These are phyloP conservation scores for Aspergillus niger DNA, from an alignment of 2,329 filamentous ascomycete species.

Conservation along the genomic window DNA sequence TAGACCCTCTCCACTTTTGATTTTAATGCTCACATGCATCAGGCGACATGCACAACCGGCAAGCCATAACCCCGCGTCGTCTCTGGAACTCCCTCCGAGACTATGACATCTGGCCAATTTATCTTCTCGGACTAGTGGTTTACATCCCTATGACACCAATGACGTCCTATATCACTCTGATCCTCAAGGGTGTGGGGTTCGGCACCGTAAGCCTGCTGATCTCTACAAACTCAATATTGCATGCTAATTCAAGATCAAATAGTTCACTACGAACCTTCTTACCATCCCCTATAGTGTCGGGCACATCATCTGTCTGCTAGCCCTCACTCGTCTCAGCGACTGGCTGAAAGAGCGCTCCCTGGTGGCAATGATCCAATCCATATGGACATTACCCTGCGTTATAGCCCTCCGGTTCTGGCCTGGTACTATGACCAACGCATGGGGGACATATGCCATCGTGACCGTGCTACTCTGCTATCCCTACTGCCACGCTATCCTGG, in stretches of 20 bases:
- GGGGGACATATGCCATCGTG: slow-evolving; percentile 56
- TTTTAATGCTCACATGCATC: not conserved
- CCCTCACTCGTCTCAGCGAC: slow-evolving; percentile 50
- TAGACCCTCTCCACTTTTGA: not conserved
- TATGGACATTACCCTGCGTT: slow-evolving; percentile 64
- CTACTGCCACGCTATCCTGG: slow-evolving; percentile 61
- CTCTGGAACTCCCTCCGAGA: slow-evolving; percentile 59
- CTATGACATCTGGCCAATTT: slow-evolving; percentile 62
- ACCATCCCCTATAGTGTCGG: slow-evolving; percentile 53
- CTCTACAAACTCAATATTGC: not conserved
- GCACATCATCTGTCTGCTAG: slow-evolving; percentile 44
- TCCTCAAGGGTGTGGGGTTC: slow-evolving; percentile 60
- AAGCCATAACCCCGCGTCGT: slow-evolving; percentile 53
- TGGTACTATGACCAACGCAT: slow-evolving; percentile 45
- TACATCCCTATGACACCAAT: slow-evolving; percentile 57
- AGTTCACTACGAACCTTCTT: slow-evolving; percentile 64
- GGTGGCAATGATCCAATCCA: slow-evolving; percentile 51
- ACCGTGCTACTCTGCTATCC: slow-evolving; percentile 56
- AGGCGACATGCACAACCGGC: slow-evolving; percentile 60
- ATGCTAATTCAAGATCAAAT: not conserved
- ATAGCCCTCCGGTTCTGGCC: slow-evolving; percentile 53
- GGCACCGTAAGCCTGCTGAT: slow-evolving; percentile 38
- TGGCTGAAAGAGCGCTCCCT: slow-evolving; percentile 50
- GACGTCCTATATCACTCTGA: slow-evolving; percentile 60
- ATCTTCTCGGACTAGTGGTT: slow-evolving; percentile 55